Evolutionary conservation across 441 rosid genomes (phyloP).

Genomic region (Manihot esculenta): DNA sequence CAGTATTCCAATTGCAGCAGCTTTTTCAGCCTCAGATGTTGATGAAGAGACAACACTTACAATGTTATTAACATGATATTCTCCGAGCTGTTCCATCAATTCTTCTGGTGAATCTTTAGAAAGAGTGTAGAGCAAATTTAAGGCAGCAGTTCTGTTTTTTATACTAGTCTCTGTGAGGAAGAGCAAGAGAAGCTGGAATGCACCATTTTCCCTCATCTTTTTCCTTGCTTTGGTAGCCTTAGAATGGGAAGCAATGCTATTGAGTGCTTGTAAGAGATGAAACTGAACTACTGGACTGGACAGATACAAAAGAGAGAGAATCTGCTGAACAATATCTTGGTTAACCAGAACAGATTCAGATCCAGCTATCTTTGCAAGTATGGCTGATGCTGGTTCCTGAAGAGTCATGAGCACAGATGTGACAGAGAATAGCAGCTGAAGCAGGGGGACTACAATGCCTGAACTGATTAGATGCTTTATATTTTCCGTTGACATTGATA

Average conservation of each 20-base stretch:
- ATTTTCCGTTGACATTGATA: conserved; percentile 48
- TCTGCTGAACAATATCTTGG: conserved; percentile 64
- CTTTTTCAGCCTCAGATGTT: conserved; percentile 39
- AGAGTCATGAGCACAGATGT: conserved; percentile 81
- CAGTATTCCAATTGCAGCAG: conserved; percentile 59
- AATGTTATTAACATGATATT: conserved; percentile 35
- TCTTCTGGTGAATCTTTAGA: conserved; percentile 46
- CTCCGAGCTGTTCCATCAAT: conserved; percentile 58
- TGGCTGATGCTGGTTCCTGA: conserved; percentile 72
- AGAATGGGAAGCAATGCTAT: conserved; percentile 53
- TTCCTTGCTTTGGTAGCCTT: conserved; percentile 49
- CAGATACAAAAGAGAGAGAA: conserved; percentile 67
- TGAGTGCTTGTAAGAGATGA: conserved; percentile 65
- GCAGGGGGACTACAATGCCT: conserved; percentile 50
- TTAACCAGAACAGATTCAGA: conserved; percentile 57
- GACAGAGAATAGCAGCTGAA: conserved; percentile 73
- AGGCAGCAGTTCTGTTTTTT: conserved; percentile 46
- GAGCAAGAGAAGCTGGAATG: conserved; percentile 60
- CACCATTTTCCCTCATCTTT: conserved; percentile 68
- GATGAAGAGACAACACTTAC: conserved; percentile 41
- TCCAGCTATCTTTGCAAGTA: conserved; percentile 61
- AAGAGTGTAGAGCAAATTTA: conserved; percentile 55
- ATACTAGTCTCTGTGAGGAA: conserved; percentile 44
- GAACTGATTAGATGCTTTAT: conserved; percentile 45
- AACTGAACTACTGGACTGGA: conserved; percentile 52